Conservation (phyloP, 352 stramenopile species). For the Saprolegnia diclina region DNA sequence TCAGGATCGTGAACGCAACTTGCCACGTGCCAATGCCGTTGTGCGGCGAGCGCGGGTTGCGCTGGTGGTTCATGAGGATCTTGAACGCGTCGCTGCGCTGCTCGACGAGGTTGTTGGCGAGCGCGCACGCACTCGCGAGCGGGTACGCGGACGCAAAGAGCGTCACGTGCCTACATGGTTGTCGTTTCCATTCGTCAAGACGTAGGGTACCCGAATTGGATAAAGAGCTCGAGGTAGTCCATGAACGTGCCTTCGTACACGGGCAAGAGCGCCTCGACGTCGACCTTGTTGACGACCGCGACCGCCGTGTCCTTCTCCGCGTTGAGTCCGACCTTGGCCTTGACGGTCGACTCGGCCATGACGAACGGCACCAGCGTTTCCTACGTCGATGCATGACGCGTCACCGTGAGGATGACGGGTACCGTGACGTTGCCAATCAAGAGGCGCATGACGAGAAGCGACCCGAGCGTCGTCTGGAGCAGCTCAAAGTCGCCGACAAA, state of each 20-base stretch:
- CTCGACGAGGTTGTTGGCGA: conserved; percentile 93
- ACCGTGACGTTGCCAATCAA: conserved; percentile 53
- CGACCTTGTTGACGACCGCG: conserved; percentile 49
- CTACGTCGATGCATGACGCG: conserved; percentile 32
- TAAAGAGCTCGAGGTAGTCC: conserved; percentile 93
- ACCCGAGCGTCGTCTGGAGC: conserved; percentile 87
- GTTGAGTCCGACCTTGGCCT: conserved; percentile 61
- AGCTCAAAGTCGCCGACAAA: conserved; percentile 80
- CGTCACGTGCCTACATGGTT: conserved; percentile 83
- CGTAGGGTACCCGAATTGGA: conserved; percentile 77
- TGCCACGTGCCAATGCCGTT: conserved; percentile 92
- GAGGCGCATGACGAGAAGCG: conserved; percentile 73
- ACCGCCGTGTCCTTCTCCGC: conserved; percentile 31
- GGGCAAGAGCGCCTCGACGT: conserved; percentile 72
- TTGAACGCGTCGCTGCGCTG: conserved; percentile 95
- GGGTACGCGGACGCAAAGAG: conserved; percentile 92
- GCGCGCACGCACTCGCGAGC: conserved; percentile 87
- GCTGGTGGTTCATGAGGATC: conserved; percentile 78
- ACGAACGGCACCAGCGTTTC: conserved; percentile 79
- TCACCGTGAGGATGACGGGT: neutral
- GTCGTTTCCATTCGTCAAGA: conserved; percentile 27
- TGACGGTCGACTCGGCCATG: conserved; percentile 68
- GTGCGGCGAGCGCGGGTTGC: conserved; percentile 52
- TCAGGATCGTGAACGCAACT: conserved; percentile 83
- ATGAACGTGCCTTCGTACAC: conserved; percentile 86